Conservation (phyloP, 441 rosid genomes). For the Populus hybrid region DNA sequence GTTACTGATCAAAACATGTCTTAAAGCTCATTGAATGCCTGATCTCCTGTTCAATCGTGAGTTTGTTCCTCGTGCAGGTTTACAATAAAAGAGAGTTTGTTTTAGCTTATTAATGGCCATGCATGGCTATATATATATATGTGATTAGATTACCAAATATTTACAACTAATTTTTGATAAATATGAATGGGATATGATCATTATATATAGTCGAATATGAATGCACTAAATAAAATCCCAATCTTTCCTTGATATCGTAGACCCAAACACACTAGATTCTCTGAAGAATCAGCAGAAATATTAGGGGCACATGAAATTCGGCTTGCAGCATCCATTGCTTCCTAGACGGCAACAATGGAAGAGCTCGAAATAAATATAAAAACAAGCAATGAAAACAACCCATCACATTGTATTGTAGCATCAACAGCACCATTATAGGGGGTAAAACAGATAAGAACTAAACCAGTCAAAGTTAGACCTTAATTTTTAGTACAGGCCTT, state of each 20-base stretch:
- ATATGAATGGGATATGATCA: too few species aligned
- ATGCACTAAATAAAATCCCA: neutral
- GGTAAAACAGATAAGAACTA: too few species aligned
- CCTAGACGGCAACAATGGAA: neutral
- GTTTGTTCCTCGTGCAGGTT: neutral
- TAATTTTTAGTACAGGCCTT: slow-evolving; percentile 23
- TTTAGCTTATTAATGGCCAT: neutral
- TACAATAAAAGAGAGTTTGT: neutral
- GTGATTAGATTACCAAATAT: too few species aligned
- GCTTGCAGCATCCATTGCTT: too few species aligned
- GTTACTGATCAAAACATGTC: neutral
- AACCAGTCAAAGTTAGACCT: slow-evolving; percentile 10
- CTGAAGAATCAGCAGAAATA: neutral
- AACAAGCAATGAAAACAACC: neutral
- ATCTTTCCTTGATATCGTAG: neutral
- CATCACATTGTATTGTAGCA: neutral
- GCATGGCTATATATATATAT: neutral
- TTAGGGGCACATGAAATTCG: neutral
- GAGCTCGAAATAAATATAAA: too few species aligned
- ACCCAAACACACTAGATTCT: neutral
- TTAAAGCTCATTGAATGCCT: neutral
- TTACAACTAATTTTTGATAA: neutral
- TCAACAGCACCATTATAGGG: neutral
- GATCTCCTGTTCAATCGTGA: neutral
- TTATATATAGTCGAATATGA: neutral